Percentiles rank a stretch among this genome's conserved stretches.
These are phyloP conservation scores for Xylaria sp. DNA, from an alignment of 2,329 filamentous ascomycete species.

Conservation along the genomic window DNA sequence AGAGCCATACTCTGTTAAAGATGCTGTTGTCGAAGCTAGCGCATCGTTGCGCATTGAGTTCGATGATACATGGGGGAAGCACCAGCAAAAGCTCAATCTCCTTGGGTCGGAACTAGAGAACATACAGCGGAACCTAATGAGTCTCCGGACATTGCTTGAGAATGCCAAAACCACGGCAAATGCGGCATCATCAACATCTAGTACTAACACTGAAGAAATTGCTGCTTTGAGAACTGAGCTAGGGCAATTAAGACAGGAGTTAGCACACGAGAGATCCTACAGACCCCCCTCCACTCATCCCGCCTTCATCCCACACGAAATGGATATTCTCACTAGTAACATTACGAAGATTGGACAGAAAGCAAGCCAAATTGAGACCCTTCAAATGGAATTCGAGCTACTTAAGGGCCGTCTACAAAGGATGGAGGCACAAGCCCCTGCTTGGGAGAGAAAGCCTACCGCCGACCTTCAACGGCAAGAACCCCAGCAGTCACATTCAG, in stretches of 20 bases:
- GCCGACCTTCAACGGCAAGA: conserved; percentile 11
- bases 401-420: conserved; percentile 53
- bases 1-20: conserved; percentile 31
- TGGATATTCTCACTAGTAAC: conserved; percentile 55
- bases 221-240: conserved; percentile 51
- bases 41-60: conserved; percentile 41
- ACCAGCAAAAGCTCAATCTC: conserved; percentile 29
- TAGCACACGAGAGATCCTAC: conserved; percentile 45
- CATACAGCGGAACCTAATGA: conserved; percentile 19
- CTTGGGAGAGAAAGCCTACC: conserved; percentile 21
- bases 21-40: conserved; percentile 41
- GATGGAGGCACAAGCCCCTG: conserved; percentile 46
- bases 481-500: conserved; percentile 3
- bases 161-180: conserved; percentile 43
- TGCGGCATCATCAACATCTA: conserved; percentile 42
- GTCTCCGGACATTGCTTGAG: conserved; percentile 32
- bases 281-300: conserved; percentile 27
- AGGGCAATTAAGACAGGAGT: conserved; percentile 46
- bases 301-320: conserved; percentile 49
- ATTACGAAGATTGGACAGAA: conserved; percentile 54
- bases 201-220: conserved; percentile 50
- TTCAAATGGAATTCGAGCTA: conserved; percentile 57
- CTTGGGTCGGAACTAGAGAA: conserved; percentile 28
- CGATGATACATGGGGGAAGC: conserved; percentile 13
- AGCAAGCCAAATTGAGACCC: conserved; percentile 54